Evolutionary conservation across 257 asterid genomes (phyloP).

Genomic region (Solanum neorickii): DNA sequence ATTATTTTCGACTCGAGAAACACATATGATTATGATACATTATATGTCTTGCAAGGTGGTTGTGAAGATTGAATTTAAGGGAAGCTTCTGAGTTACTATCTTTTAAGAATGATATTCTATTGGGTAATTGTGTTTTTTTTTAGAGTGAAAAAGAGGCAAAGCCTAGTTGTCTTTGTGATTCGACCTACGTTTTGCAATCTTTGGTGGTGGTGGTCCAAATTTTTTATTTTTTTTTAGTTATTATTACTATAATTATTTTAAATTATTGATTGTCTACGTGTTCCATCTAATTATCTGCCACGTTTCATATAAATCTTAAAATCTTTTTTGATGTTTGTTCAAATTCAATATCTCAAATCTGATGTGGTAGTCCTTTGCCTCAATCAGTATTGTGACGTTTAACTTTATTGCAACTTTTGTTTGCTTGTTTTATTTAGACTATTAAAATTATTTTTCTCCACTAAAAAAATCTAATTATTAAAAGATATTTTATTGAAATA

Average conservation of each 20-base stretch:
- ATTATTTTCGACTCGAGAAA: not conserved
- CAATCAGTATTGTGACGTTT: not conserved
- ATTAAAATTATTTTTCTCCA: not conserved
- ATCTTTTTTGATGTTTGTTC: not conserved
- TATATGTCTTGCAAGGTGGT: not conserved
- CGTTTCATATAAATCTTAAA: not conserved
- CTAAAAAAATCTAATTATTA: not conserved
- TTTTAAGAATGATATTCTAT: not conserved
- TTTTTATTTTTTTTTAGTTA: not conserved
- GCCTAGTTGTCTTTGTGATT: conserved; percentile 31
- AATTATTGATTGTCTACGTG: conserved; percentile 18
- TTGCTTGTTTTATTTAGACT: not conserved
- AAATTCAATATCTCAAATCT: not conserved
- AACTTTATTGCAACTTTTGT: not conserved
- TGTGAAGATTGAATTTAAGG: not conserved
- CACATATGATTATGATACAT: not conserved
- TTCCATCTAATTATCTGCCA: not conserved
- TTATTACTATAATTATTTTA: not conserved
- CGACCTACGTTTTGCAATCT: conserved; percentile 10
- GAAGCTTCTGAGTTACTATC: not conserved
- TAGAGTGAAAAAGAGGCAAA: conserved; percentile 20
- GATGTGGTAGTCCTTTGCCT: conserved; percentile 6
- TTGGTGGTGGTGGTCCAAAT: conserved; percentile 13
- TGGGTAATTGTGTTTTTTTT: not conserved
- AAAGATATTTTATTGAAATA: not conserved